Evolutionary conservation across 495 filamentous ascomycete genomes (phyloP).

Genomic region (Achaetomiella virescens): DNA sequence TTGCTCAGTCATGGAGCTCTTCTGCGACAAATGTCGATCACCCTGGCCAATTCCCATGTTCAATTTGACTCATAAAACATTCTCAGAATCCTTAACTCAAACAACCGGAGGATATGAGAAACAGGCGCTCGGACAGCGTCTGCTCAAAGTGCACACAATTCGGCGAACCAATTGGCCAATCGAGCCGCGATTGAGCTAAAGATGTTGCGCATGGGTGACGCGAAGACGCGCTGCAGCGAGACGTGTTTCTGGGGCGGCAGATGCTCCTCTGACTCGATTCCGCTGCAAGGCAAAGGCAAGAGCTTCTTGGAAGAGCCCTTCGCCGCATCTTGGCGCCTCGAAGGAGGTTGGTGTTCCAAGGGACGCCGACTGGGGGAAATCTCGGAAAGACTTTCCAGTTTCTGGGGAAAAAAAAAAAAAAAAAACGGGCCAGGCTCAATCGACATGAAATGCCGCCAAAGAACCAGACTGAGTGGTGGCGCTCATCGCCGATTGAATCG

Average conservation of each 20-base stretch:
- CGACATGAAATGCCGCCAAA: no score
- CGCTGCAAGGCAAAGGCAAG: conserved; percentile 5
- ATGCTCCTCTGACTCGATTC: conserved; percentile 16
- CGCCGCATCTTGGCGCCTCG: background rate
- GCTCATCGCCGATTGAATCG: background rate
- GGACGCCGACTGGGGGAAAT: background rate
- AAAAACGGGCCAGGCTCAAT: background rate
- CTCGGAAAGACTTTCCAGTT: background rate
- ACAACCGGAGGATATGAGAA: background rate
- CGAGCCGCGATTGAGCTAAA: background rate
- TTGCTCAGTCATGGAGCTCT: no score
- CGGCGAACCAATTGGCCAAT: conserved; percentile 19
- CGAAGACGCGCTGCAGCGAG: conserved; percentile 18
- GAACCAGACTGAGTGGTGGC: no score
- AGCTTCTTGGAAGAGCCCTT: background rate
- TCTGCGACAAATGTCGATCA: no score
- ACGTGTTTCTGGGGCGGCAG: background rate
- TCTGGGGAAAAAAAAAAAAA: background rate
- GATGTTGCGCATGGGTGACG: conserved; percentile 8
- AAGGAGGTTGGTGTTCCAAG: background rate
- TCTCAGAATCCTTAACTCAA: background rate
- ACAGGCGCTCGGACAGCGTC: background rate
- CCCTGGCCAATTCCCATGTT: no score
- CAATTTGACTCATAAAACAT: background rate
- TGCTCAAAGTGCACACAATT: conserved; percentile 7